Percentiles rank a stretch among this genome's conserved stretches.
Conservation (phyloP, 2,329 filamentous ascomycete species). For the Colletotrichum sp. region DNA sequence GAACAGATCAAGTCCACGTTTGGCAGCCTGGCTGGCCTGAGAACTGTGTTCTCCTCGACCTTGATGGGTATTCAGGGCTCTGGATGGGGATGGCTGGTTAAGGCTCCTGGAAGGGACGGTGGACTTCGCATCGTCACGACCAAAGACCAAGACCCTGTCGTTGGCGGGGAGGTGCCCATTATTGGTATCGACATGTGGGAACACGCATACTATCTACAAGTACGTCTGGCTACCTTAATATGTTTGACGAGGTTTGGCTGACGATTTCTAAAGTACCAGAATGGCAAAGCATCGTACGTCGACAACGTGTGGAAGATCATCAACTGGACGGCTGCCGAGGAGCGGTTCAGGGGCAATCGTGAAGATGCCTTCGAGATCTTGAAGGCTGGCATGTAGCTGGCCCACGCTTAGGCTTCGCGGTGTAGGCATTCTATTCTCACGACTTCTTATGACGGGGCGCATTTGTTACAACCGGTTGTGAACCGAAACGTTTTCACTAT, state of each 20-base stretch:
- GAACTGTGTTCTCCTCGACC: constrained; percentile 66
- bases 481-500: rapidly evolving
- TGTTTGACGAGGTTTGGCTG: background rate
- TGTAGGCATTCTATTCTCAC: background rate
- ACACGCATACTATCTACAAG: constrained; percentile 88
- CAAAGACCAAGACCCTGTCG: constrained; percentile 83
- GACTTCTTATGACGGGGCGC: background rate
- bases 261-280: constrained; percentile 66
- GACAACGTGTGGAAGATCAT: constrained; percentile 80
- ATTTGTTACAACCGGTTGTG: background rate
- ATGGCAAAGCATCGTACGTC: constrained; percentile 76
- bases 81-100: constrained; percentile 88
- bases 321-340: constrained; percentile 76
- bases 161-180: constrained; percentile 64
- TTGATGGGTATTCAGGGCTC: constrained; percentile 80
- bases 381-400: constrained; percentile 29
- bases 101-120: constrained; percentile 52
- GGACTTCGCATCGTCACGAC: constrained; percentile 76
- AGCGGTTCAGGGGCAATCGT: constrained; percentile 57
- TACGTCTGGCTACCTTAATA: constrained; percentile 33
- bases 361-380: constrained; percentile 52
- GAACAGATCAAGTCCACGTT: constrained; percentile 69
- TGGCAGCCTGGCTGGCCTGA: constrained; percentile 71
- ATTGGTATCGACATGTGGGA: constrained; percentile 92
- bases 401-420: rapidly evolving